Base-by-base conservation (phyloP, 305 asterid species). In the Fraxinus platypoda region DNA sequence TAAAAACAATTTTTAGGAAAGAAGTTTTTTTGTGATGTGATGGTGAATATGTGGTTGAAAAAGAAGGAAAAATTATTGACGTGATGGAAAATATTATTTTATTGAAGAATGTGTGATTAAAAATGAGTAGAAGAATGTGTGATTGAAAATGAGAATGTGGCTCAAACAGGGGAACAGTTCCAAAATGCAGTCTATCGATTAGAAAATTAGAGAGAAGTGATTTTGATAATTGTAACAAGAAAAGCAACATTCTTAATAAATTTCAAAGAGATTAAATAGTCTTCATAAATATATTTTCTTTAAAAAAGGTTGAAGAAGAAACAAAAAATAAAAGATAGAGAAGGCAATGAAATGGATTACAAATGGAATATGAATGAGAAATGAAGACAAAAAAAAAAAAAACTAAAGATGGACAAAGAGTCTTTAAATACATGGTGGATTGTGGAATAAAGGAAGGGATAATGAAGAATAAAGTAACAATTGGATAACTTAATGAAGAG, bases 381-480 rank as follows among this genome's bases (percentile, higher is more conserved):
- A 26, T 84, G 83, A 25, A 82, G 87, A 86, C 88, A 83, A 85
- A 46, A 66, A 35, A 81, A 85, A 85, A 41, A 70, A 41, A 81
- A 74, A 80, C 13, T 79, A 85, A 83, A 83, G 84, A 83, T 35
- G 78, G 25, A 72, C 75, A 80, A 81, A 86, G 84, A 23, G 72
- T 79, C 87, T 85, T 83, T 81, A 78, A 78, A 6, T 13, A 83
- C 41, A 78, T 74, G 79, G 85, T 68, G 43, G 76, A 81, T 57
- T 35, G 52, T 79, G 83, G 90, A 88, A 88, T 88, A 84, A 85
- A 86, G 87, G 81, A 71, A 54, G 70, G 78, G 84, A 86, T 84
- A 82, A 80, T 82, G 76, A 84, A 82, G 89, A 86, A 88, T 80
- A 81, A 80, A 81, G 83, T 46, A 71, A 31, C 12, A 43, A 37